phyloP scores from a whole-genome alignment of 257 asterid species.

The Solanum clarkiae region DNA sequence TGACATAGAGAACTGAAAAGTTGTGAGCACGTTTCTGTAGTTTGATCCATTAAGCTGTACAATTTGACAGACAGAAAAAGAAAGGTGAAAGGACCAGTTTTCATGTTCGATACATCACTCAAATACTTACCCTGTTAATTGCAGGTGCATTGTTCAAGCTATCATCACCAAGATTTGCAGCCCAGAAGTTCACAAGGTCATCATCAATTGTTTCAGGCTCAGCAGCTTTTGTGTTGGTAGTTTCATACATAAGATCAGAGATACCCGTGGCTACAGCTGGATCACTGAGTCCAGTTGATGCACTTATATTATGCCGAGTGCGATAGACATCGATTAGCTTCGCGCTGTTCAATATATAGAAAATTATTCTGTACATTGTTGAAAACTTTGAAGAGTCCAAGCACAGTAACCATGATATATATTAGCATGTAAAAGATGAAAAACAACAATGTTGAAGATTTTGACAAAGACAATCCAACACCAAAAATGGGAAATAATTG shows the following conservation, averaged over 20 bases:
- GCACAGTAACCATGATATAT: not conserved
- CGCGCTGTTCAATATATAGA: slow-evolving; percentile 42
- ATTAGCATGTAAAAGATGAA: not conserved
- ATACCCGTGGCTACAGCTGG: slow-evolving; percentile 98
- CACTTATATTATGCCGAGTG: slow-evolving; percentile 93
- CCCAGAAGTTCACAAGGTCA: slow-evolving; percentile 98
- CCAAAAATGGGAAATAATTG: not conserved
- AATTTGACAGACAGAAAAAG: not conserved
- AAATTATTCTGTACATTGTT: slow-evolving; percentile 17
- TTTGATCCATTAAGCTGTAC: not conserved
- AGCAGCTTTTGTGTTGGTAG: slow-evolving; percentile 49
- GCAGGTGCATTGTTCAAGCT: slow-evolving; percentile 76
- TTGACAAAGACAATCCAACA: not conserved
- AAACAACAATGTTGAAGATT: not conserved
- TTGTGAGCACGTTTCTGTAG: not conserved
- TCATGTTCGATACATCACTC: not conserved
- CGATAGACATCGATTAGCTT: slow-evolving; percentile 94
- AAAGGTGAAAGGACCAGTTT: not conserved
- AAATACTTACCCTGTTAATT: slow-evolving; percentile 74
- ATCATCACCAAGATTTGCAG: slow-evolving; percentile 94
- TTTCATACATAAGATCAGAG: slow-evolving; percentile 90
- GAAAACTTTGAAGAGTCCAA: not conserved
- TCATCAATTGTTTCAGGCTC: slow-evolving; percentile 84
- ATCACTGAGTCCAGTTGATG: slow-evolving; percentile 90
- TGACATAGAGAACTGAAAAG: not conserved